A percentile compares a stretch with the other conserved stretches of the same genome.
phyloP scores from a whole-genome alignment of 2,329 filamentous ascomycete genomes.

The Colletotrichum lindemuthianum region DNA sequence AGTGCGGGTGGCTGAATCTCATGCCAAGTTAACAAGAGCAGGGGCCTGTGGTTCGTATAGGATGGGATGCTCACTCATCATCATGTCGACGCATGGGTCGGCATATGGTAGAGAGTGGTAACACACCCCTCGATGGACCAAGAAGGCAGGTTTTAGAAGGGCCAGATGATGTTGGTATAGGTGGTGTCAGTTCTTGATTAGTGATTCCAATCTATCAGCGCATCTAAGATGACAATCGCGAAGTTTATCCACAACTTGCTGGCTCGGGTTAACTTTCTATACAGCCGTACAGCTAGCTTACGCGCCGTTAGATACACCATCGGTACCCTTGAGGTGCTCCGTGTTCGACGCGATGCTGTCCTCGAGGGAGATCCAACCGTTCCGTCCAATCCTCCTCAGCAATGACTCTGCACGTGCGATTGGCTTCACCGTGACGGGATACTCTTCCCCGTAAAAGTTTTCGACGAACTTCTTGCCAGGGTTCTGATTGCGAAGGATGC shows the following conservation, averaged over 20 bases:
- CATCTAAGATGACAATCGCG: background rate
- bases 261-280: background rate
- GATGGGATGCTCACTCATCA: no score
- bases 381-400: background rate
- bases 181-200: no score
- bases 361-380: constrained; percentile 12
- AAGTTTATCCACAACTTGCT: background rate
- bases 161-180: no score
- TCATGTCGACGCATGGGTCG: no score
- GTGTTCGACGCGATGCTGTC: constrained; percentile 11
- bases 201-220: no score
- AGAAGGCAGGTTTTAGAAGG: no score
- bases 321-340: background rate
- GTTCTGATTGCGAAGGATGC: constrained; percentile 38
- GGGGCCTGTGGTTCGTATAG: no score
- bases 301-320: background rate
- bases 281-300: background rate
- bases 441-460: constrained; percentile 12
- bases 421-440: constrained; percentile 22
- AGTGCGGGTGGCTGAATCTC: no score
- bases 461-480: constrained; percentile 37
- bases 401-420: constrained; percentile 6
- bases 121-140: no score
- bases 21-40: no score
- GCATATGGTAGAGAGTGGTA: no score